phyloP scores from a whole-genome alignment of 257 asterid genomes.

The Lithospermum erythrorhizon region DNA sequence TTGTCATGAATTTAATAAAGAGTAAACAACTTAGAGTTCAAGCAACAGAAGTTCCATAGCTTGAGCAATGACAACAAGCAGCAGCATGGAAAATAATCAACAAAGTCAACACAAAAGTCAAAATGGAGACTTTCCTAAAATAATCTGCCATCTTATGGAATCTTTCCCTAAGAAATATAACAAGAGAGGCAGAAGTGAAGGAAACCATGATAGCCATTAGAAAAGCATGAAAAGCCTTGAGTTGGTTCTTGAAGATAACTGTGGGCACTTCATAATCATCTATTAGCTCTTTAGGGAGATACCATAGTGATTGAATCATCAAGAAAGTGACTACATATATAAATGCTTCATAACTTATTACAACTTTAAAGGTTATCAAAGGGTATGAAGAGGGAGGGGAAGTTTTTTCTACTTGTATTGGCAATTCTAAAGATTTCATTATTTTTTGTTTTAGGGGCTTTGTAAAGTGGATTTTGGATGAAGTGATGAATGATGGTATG shows the following conservation, averaged over 20 bases:
- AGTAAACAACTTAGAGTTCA: neutral
- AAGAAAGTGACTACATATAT: neutral
- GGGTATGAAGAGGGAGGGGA: neutral
- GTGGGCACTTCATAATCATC: slow-evolving; percentile 5
- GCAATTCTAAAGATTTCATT: slow-evolving; percentile 1
- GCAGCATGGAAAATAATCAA: slow-evolving; percentile 4
- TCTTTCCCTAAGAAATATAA: neutral
- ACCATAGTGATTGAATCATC: neutral
- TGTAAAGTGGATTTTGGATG: no score
- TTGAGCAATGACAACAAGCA: neutral
- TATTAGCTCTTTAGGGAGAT: slow-evolving; percentile 1
- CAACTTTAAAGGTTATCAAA: slow-evolving; percentile 11
- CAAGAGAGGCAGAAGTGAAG: neutral
- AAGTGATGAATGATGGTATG: no score
- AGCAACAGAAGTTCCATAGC: neutral
- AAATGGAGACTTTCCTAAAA: neutral
- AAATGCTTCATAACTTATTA: neutral
- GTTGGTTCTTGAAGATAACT: slow-evolving; percentile 7
- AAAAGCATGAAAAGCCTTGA: slow-evolving; percentile 3
- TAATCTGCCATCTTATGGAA: neutral
- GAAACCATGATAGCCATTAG: neutral
- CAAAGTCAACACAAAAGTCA: neutral
- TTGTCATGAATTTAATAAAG: no score
- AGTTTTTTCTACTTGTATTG: neutral
- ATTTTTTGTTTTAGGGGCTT: neutral